Evolutionary conservation across 148 eudicot species (phyloP), one percentile per base, ranked within the genome.

Genomic region (Suaeda aralocaspica): DNA sequence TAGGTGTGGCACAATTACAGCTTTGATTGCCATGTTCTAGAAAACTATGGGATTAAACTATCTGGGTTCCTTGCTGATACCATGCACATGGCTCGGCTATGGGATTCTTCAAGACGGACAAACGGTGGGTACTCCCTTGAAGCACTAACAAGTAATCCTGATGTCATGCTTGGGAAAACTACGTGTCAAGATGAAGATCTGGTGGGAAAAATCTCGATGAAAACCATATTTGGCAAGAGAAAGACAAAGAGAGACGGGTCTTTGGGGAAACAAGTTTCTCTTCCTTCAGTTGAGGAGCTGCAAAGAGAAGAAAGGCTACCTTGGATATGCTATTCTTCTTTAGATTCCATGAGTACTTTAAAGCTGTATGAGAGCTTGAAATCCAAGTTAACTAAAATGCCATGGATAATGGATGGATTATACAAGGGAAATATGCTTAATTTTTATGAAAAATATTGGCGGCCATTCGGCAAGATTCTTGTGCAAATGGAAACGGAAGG

Each of bases 1-100:
- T 80, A 94, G 99, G 99, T 94, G 36, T 94, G 99, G 99, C 99
- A 94, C 84, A 94, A 94, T 71, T 94, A 91, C 81, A 94, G 99
- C 82, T 94, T 94, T 80, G 99, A 94, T 79, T 84, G 83, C 83
- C 99, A 94, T 72, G 80, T 94, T 58, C 59, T 94, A 76, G 90
- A 91, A 75, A 94, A 91, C 74, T 87, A 91, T 63, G 99, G 91
- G 60, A 72, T 94, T 39, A 86, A 83, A 74, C 59, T 86, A n/a
- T 81, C 87, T 70, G 99, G 97, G 41, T 91, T 94, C 80, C 88
- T 84, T 79, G 99, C 97, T 77, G 99, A 94, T 79, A 94, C 99
- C 30, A 94, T 94, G 99, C 99, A 94, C 82, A 87, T 94, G 97
- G 99, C 99, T 55, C 93, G 97, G 28, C 69, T 94, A 67, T 94